Base-by-base conservation (phyloP, 768 basidiomycete genomes). In the Boletus vermiculosoides region DNA sequence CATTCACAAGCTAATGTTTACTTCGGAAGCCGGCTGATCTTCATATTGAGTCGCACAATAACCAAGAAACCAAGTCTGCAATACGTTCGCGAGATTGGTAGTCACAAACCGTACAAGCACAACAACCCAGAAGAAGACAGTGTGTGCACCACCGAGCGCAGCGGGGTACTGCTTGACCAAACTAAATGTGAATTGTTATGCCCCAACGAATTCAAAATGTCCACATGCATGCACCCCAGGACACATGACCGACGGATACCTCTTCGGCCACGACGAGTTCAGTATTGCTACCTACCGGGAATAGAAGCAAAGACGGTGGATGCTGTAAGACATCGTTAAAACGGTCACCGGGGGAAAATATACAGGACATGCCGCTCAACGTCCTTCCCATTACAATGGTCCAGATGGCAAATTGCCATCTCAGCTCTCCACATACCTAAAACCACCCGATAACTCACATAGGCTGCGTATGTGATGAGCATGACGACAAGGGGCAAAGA, bases 21-120 rank as follows among this genome's bases (percentile, higher is more conserved):
- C 48, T 31, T 54, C 47, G 6, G 53, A 51, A 1, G 47, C 36
- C 6, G 47, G 20, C 2, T 54, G 53, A 31, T 31, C 46, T 50
- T 54, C 46, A 13, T 54, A 54, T 28, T 50, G 52, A 30, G 52
- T 50, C 8, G 53, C 53, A 46, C 53, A 54, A 30, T 54, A 12
- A 4, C 53, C 53, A 5, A 54, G 53, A 28, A 54, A 54, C 53
- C 53, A 50, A 8, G 53, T 54, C 22, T 54, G 53, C 20, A 39
- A 30, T 7, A 36, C 31, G 20, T 13, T 12, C 20, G 36, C 36
- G 28, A 54, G 28, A 22, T 52, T 54, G 16, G 47, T 23, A 15
- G 48, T 9, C 48, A 54, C 10, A 28, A 54, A 30, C 1, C 51
- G 30, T 3, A 16, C 28, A 15, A 54, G 25, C n/a, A 50, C 34